Evolutionary conservation across 306 rosid species (phyloP).

Genomic region (Trifolium repens): DNA sequence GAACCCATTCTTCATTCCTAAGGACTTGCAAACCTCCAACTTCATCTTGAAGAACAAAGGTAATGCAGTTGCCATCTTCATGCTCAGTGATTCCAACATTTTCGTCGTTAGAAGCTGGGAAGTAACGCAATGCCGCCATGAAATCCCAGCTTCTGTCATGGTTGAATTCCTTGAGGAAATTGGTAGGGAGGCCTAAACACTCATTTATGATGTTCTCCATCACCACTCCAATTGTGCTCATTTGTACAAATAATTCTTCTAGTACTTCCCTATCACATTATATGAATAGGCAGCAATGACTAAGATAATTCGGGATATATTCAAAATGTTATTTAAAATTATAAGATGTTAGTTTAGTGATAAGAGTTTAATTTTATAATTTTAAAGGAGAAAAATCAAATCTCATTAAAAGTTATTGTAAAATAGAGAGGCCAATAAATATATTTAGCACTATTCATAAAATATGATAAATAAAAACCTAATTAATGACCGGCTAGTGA

Average conservation of each 20-base stretch:
- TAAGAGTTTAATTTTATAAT: too few species aligned
- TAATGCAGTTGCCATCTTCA: constrained; percentile 54
- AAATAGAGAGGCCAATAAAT: too few species aligned
- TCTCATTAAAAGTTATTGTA: too few species aligned
- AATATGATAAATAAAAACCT: too few species aligned
- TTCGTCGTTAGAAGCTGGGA: constrained; percentile 45
- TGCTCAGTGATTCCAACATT: constrained; percentile 49
- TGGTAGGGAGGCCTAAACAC: constrained; percentile 58
- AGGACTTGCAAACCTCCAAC: constrained; percentile 57
- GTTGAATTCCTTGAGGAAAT: constrained; percentile 50
- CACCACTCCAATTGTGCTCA: constrained; percentile 39
- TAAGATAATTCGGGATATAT: too few species aligned
- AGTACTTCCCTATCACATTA: constrained; percentile 46
- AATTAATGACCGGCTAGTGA: too few species aligned
- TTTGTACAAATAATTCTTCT: constrained; percentile 54
- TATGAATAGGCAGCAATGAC: too few species aligned
- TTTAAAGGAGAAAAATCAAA: too few species aligned
- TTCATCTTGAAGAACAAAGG: constrained; percentile 55
- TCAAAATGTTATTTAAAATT: too few species aligned
- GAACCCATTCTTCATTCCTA: constrained; percentile 52
- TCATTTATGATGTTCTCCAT: constrained; percentile 55
- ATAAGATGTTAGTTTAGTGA: too few species aligned
- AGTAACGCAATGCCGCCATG: constrained; percentile 48
- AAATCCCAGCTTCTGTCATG: constrained; percentile 61
- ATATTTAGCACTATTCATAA: too few species aligned